Conservation (phyloP, 768 basidiomycete species). For the Agaricus bisporus region DNA sequence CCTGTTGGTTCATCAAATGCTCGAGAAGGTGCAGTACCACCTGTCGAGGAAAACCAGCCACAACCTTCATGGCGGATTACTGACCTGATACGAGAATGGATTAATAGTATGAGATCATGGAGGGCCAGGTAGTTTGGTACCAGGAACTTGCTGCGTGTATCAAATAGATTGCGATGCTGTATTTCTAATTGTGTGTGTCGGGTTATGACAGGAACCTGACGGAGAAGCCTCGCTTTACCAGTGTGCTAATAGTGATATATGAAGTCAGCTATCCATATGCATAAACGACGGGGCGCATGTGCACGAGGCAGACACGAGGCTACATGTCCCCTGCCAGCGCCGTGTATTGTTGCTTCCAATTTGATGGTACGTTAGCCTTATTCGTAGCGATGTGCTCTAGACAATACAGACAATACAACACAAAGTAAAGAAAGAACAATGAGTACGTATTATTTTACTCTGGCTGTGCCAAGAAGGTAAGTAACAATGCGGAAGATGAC, state of each 20-base stretch:
- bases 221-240: slow-evolving; percentile 4
- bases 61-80: slow-evolving; percentile 16
- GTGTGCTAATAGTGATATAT: neutral
- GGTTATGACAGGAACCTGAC: neutral
- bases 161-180: slow-evolving; percentile 9
- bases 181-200: slow-evolving; percentile 2
- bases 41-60: slow-evolving; percentile 1
- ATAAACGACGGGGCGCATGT: neutral
- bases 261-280: neutral
- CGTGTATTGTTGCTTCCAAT: neutral
- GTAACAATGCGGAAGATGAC: slow-evolving; percentile 3
- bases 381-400: neutral
- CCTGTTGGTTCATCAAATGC: slow-evolving; percentile 8
- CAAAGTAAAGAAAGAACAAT: neutral
- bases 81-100: slow-evolving; percentile 22
- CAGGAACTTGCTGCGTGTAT: neutral
- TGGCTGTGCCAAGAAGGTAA: neutral
- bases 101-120: slow-evolving; percentile 12
- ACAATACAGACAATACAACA: neutral
- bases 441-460: neutral
- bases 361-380: neutral
- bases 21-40: neutral
- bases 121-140: slow-evolving; percentile 5
- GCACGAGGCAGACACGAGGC: slow-evolving; percentile 10
- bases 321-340: neutral